Evolutionary conservation across 129 eudicot genomes (phyloP).

Genomic region (Centrapalus pauciflorus): DNA sequence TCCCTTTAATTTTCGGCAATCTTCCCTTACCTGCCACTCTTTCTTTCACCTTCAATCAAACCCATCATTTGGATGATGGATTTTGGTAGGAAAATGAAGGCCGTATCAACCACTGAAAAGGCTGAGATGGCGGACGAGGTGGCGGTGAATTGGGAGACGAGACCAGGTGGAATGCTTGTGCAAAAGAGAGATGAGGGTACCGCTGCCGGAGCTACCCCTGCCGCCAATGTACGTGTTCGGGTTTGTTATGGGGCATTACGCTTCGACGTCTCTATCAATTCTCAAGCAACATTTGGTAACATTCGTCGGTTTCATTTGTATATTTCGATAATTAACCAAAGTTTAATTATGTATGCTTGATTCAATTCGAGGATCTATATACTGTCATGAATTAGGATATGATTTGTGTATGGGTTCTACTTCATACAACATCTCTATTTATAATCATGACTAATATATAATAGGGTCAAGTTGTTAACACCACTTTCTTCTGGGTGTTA

Average conservation of each 20-base stretch:
- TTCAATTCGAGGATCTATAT: too few species aligned
- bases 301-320: not conserved
- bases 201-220: not conserved
- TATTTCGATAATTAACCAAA: too few species aligned
- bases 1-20: not conserved
- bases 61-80: not conserved
- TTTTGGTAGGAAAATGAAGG: not conserved
- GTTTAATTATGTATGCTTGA: too few species aligned
- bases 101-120: constrained; percentile 10
- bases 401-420: too few species aligned
- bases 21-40: not conserved
- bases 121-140: constrained; percentile 11
- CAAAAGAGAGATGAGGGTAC: constrained; percentile 33
- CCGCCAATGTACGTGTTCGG: constrained; percentile 22
- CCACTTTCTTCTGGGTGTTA: too few species aligned
- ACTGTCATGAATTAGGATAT: too few species aligned
- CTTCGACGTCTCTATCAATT: constrained; percentile 29
- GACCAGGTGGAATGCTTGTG: constrained; percentile 61
- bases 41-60: not conserved
- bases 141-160: constrained; percentile 40
- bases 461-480: too few species aligned
- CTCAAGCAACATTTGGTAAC: constrained; percentile 42
- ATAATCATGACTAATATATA: too few species aligned
- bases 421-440: too few species aligned
- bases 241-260: constrained; percentile 26